Percentiles rank a stretch among this genome's conserved stretches.
phyloP scores from a whole-genome alignment of 139 green algal genomes.

The Deuterostichococcus epilithicus region DNA sequence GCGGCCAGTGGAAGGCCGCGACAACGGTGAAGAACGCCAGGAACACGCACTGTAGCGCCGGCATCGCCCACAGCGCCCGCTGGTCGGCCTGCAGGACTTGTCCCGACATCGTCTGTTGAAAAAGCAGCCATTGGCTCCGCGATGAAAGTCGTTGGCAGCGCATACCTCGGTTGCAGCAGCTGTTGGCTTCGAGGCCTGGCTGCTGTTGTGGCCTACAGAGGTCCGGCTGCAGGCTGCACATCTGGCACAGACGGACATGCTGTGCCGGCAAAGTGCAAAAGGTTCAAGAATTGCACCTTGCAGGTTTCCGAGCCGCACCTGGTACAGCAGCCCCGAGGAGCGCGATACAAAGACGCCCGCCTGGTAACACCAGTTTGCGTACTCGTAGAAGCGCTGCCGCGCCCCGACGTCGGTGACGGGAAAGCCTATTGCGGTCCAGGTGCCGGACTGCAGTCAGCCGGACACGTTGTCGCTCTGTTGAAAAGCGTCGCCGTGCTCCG shows the following conservation, averaged over 20 bases:
- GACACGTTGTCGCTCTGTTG: not conserved
- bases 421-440: slow-evolving; percentile 61
- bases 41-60: slow-evolving; percentile 40
- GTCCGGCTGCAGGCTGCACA: no score
- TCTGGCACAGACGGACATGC: no score
- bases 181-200: no score
- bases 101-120: no score
- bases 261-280: no score
- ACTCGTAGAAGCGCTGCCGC: slow-evolving; percentile 51
- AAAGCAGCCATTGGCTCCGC: no score
- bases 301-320: slow-evolving; percentile 23
- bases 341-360: slow-evolving; percentile 58
- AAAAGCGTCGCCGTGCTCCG: not conserved
- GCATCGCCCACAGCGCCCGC: slow-evolving; percentile 53
- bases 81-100: slow-evolving; percentile 22
- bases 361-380: slow-evolving; percentile 52
- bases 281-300: no score
- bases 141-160: no score
- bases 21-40: slow-evolving; percentile 50
- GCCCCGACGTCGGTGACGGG: slow-evolving; percentile 32
- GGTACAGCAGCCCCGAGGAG: slow-evolving; percentile 52
- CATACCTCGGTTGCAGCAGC: not conserved
- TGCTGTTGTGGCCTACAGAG: no score
- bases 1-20: slow-evolving; percentile 29
- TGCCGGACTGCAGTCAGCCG: slow-evolving; percentile 20